Conservation (phyloP, 495 filamentous ascomycete genomes). For the Apodospora peruviana region DNA sequence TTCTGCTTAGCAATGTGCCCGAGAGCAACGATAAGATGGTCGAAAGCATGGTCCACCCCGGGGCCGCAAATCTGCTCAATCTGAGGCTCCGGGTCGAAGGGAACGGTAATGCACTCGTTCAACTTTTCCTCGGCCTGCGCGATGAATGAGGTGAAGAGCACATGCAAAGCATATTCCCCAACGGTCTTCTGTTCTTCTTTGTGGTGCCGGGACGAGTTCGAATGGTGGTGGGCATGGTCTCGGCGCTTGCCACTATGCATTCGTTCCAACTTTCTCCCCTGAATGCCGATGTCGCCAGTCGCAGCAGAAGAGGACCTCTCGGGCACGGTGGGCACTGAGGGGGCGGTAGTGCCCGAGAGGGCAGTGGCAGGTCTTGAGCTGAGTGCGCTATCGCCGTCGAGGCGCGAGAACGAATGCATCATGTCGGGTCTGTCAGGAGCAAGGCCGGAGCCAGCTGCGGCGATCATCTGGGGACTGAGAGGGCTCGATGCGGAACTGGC, state of each 20-base stretch:
- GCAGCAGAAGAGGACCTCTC: constrained; percentile 32
- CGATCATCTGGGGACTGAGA: constrained; percentile 77
- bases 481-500: constrained; percentile 63
- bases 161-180: constrained; percentile 93
- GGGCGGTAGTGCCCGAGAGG: constrained; percentile 37
- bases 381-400: constrained; percentile 32
- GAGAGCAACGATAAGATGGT: constrained; percentile 88
- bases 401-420: constrained; percentile 32
- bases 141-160: constrained; percentile 86
- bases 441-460: constrained; percentile 52
- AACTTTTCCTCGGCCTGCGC: constrained; percentile 92
- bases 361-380: constrained; percentile 33
- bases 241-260: constrained; percentile 64
- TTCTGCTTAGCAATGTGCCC: constrained; percentile 91
- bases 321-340: constrained; percentile 22
- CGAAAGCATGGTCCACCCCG: constrained; percentile 83
- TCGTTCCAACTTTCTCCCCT: constrained; percentile 50
- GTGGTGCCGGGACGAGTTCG: constrained; percentile 73
- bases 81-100: constrained; percentile 68
- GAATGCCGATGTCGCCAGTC: constrained; percentile 12
- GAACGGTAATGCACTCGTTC: constrained; percentile 68
- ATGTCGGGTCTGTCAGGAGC: constrained; percentile 40
- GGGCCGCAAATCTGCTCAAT: constrained; percentile 87
- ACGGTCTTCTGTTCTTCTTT: constrained; percentile 78
- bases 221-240: constrained; percentile 71